A percentile compares a stretch with the other conserved stretches of the same genome.
phyloP scores from a whole-genome alignment of 306 rosid genomes.

The Rosa multiflora region DNA sequence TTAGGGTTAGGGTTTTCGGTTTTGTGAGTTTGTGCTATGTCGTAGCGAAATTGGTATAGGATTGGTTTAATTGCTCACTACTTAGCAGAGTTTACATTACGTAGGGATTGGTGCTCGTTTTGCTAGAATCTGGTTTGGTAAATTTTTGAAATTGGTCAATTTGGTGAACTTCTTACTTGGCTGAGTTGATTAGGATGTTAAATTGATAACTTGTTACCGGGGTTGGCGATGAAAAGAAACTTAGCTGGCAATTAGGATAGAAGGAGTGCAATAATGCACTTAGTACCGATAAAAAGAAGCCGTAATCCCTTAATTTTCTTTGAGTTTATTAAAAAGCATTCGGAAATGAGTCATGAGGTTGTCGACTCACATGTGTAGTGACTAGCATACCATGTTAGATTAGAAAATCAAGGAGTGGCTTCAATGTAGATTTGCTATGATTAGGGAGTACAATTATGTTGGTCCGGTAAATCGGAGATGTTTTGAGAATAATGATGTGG shows the following conservation, averaged over 20 bases:
- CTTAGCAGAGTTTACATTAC: background rate
- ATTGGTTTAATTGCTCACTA: background rate
- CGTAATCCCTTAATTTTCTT: background rate
- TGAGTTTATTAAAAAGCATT: background rate
- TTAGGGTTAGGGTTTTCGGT: constrained; percentile 42
- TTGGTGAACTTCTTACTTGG: background rate
- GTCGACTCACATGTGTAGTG: background rate
- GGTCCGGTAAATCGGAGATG: background rate
- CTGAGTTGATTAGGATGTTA: background rate
- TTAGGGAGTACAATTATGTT: background rate
- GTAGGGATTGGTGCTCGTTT: too few relatives aligned
- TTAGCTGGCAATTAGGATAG: background rate
- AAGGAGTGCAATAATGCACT: background rate
- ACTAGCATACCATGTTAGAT: too few relatives aligned
- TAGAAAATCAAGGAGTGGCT: background rate
- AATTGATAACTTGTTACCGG: background rate
- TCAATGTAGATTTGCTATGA: background rate
- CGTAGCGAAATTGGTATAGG: background rate
- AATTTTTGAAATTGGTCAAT: background rate
- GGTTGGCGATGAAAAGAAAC: background rate
- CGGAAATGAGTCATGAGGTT: background rate
- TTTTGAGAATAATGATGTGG: background rate
- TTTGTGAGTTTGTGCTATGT: background rate
- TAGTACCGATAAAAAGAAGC: background rate
- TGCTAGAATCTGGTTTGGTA: background rate